Evolutionary conservation across 768 basidiomycete genomes (phyloP), one percentile per base, ranked within the genome.

Genomic region (Russula vinacea): DNA sequence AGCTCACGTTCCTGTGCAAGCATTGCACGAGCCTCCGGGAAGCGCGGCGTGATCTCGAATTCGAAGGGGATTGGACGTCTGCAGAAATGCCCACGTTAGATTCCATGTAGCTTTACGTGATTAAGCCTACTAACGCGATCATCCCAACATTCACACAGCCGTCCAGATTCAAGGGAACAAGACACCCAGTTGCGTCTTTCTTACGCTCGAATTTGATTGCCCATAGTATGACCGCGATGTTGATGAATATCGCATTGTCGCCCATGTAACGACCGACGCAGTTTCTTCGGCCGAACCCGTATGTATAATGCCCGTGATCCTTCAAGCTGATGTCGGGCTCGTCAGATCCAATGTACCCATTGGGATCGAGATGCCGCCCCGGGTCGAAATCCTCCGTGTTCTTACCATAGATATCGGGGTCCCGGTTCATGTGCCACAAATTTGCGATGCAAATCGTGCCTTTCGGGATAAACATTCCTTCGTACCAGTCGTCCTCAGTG

Each of bases 391-490:
- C 24, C 1, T 24, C 14, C 16, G 11, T 9, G 7, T 56, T 40
- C 39, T 56, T 16, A 5, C 54, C 54, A 17, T 17, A 56, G 24
- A 56, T 56, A 1, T 56, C 54, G 2, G 39, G 54, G 10, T 56
- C 54, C 0, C 17, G 54, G 19, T 56, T 56, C 39, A 56, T 39
- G 10, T 40, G 35, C 54, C 54, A 56, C 1, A 19, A 10, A 56
- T 56, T 56, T 2, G 54, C 0, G 54, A 56, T 24, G 11, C 54
- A 56, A 11, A 29, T 26, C 16, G 39, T 17, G 22, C 24, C 54
- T 19, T 56, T 56, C 0, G 54, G 54, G 14, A 56, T 56, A 24
- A 40, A 56, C 54, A 40, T 56, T 24, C 54, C 54, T 40, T 56
- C 22, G 54, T 56, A 56, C 39, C 54, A 56, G 24, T 56, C 35